Conservation (phyloP, 2,329 filamentous ascomycete genomes). For the Hymenoscyphus occultus region DNA sequence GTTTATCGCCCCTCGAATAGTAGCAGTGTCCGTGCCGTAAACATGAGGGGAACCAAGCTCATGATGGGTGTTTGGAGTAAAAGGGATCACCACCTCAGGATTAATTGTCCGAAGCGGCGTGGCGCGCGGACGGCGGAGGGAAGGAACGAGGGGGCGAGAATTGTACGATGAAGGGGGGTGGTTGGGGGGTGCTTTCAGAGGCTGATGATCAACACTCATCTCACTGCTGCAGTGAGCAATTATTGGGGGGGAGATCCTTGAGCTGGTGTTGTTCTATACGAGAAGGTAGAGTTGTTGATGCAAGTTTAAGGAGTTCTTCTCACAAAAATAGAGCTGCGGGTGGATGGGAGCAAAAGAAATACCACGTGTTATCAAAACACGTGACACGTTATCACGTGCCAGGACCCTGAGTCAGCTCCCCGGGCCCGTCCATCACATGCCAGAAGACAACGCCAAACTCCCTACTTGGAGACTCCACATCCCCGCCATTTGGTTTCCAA, state of each 20-base stretch:
- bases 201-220: background rate
- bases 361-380: background rate
- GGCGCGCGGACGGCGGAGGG: background rate
- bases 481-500: background rate
- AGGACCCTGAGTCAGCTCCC: background rate
- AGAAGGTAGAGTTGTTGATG: no score
- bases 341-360: background rate
- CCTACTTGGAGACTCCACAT: background rate
- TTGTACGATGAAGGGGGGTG: background rate
- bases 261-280: no score
- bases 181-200: background rate
- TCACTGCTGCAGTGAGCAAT: background rate
- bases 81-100: background rate
- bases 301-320: background rate
- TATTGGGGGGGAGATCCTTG: background rate
- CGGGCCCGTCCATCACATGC: background rate
- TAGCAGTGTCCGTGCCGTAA: background rate
- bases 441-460: background rate
- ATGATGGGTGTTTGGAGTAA: background rate
- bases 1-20: background rate
- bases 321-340: background rate
- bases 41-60: slow-evolving; percentile 6
- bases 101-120: background rate
- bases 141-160: background rate
- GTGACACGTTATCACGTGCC: background rate